phyloP scores from a whole-genome alignment of 176 grass and related monocot genomes.

The Alloteropsis semialata region DNA sequence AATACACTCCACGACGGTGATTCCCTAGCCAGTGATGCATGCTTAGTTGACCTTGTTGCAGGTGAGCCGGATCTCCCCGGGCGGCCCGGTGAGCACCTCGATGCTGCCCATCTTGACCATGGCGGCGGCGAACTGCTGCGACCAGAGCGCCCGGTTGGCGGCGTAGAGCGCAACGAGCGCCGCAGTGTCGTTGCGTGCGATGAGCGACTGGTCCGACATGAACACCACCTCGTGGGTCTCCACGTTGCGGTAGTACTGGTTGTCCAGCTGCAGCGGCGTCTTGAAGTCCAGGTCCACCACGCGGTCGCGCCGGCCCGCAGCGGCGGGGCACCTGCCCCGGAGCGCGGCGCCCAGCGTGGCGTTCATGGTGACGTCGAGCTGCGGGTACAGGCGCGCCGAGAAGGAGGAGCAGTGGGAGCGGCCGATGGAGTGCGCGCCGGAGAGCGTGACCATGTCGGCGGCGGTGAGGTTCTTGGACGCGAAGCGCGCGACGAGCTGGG shows the following conservation, averaged over 20 bases:
- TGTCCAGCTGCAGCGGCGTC: conserved; percentile 46
- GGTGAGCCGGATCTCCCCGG: conserved; percentile 42
- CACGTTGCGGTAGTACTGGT: conserved; percentile 50
- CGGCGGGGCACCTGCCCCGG: conserved; percentile 26
- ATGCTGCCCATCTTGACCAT: conserved; percentile 59
- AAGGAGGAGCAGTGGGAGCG: conserved; percentile 62
- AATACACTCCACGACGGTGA: not conserved
- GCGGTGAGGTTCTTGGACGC: conserved; percentile 51
- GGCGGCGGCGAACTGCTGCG: conserved; percentile 41
- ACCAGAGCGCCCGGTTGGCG: conserved; percentile 22
- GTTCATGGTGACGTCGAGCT: not conserved
- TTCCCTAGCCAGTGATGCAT: not conserved
- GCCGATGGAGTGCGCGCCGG: conserved; percentile 65
- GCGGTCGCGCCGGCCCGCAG: not conserved
- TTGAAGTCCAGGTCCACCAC: conserved; percentile 29
- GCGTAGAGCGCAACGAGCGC: conserved; percentile 37
- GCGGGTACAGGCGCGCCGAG: conserved; percentile 38
- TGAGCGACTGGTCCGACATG: conserved; percentile 42
- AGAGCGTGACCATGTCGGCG: conserved; percentile 56
- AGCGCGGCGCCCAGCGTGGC: not conserved
- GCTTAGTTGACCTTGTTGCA: conserved; percentile 43
- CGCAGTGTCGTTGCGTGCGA: conserved; percentile 12
- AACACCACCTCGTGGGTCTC: conserved; percentile 39
- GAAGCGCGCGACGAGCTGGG: conserved; percentile 36
- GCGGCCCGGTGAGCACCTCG: conserved; percentile 44